A percentile compares a stretch with the other conserved stretches of the same genome.
Evolutionary conservation across 1,139 yeast genomes (phyloP).

Genomic region (Pichia inconspicua): DNA sequence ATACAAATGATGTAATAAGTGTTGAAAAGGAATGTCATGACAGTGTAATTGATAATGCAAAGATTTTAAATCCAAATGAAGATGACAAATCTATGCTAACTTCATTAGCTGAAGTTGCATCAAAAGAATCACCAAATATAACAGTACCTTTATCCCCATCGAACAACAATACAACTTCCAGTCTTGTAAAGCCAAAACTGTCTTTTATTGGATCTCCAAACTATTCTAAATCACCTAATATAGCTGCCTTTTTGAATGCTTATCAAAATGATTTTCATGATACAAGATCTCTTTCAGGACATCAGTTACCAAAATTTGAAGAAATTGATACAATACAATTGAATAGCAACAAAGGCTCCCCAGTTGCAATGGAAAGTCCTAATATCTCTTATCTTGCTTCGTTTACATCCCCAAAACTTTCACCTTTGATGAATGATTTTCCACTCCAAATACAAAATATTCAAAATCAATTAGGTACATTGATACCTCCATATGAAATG

Average conservation of each 20-base stretch:
- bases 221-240: conserved; percentile 11
- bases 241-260: conserved; percentile 1
- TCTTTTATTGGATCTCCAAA: not conserved
- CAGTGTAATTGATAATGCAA: too few species aligned
- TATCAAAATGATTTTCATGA: conserved; percentile 1
- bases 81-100: conserved; percentile 8
- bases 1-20: not conserved
- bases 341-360: conserved; percentile 3
- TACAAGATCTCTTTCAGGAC: not conserved
- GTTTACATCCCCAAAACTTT: not conserved
- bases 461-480: not conserved
- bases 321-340: conserved; percentile 5
- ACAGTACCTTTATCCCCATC: conserved; percentile 12
- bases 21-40: not conserved
- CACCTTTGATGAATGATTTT: not conserved
- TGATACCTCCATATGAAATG: conserved; percentile 2
- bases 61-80: not conserved
- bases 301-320: conserved; percentile 1
- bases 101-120: conserved; percentile 19
- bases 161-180: not conserved
- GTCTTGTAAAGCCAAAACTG: not conserved
- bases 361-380: not conserved
- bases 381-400: not conserved
- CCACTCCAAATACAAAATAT: not conserved
- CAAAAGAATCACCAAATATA: conserved; percentile 12